These are phyloP conservation scores for Solanum corneliomulleri DNA, from an alignment of 257 asterid species.

Conservation along the genomic window DNA sequence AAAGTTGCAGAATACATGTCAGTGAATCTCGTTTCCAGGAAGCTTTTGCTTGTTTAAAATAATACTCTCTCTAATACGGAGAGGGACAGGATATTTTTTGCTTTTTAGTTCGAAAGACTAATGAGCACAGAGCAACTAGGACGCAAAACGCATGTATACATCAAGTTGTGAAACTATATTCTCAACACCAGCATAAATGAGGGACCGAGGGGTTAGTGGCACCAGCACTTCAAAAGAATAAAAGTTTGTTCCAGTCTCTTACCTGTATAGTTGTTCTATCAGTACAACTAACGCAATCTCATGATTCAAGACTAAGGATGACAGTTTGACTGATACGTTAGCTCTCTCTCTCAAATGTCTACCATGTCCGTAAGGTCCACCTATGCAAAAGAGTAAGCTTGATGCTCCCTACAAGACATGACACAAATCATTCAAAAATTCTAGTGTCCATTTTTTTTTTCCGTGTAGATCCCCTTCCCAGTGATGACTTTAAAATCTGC, in stretches of 20 bases:
- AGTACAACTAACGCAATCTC: slow-evolving; percentile 75
- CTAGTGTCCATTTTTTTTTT: background rate
- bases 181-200: background rate
- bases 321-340: slow-evolving; percentile 43
- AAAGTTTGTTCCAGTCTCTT: background rate
- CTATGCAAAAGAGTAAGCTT: slow-evolving; percentile 65
- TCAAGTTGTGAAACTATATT: background rate
- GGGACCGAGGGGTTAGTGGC: background rate
- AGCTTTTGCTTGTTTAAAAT: background rate
- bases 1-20: background rate
- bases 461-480: background rate
- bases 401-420: slow-evolving; percentile 43
- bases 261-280: slow-evolving; percentile 83
- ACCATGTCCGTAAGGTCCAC: slow-evolving; percentile 92
- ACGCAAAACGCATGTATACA: background rate
- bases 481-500: background rate
- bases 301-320: slow-evolving; percentile 77
- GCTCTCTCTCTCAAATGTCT: slow-evolving; percentile 57
- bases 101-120: background rate
- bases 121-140: background rate
- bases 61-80: background rate
- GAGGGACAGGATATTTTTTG: background rate
- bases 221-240: background rate
- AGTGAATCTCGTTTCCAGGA: background rate
- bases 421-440: background rate